Evolutionary conservation across 164 flowering plant genomes (phyloP), one percentile per base, ranked within the genome.

Genomic region (Liriodendron chinense): DNA sequence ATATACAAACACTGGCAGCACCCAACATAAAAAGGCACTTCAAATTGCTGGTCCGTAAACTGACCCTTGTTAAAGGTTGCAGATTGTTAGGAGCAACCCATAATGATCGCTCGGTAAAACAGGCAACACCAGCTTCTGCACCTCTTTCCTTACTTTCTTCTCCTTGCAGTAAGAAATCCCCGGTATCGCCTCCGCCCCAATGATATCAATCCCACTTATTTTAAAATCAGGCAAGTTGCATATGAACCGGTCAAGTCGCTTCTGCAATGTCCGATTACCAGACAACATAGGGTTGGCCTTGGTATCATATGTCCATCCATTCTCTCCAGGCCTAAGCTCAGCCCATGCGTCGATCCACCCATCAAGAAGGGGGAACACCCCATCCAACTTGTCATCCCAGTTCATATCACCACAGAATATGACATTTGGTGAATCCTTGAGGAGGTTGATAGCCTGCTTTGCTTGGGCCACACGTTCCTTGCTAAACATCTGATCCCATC

Each of bases 81-180:
- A 34, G 2, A 62, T 24, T 70, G 73, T 93, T 57, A 96, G 78
- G 65, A 94, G 90, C 87, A 96, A 74, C 26, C 98, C 99, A 82
- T 83, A 96, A 74, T 96, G 99, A 85, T 96, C 99, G 75, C 99
- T 96, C 1, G 98, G 99, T 80, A 90, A 83, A 84, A 96, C 98
- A 48, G 99, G 99, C 21, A 94, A 94, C 69, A 75, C 78, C 79
- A 94, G 48, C 64, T 77, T 81, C 83, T 87, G 76, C 21, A 83
- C 65, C 70, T 89, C 90, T 2, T 81, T 82, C 70, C 76, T 89
- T 50, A 86, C 86, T 79, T 84, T 92, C 89, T 94, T 96, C 88
- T 92, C 92, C 82, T 93, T 93, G 66, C 23, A 61, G 74, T 93
- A 87, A 7, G 90, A 77, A 71, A 94, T 63, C 20, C 89, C 96